A percentile compares a stretch with the other conserved stretches of the same genome.
These are phyloP conservation scores for Porcisia hertigi DNA, from an alignment of 208 protist species.

Conservation along the genomic window DNA sequence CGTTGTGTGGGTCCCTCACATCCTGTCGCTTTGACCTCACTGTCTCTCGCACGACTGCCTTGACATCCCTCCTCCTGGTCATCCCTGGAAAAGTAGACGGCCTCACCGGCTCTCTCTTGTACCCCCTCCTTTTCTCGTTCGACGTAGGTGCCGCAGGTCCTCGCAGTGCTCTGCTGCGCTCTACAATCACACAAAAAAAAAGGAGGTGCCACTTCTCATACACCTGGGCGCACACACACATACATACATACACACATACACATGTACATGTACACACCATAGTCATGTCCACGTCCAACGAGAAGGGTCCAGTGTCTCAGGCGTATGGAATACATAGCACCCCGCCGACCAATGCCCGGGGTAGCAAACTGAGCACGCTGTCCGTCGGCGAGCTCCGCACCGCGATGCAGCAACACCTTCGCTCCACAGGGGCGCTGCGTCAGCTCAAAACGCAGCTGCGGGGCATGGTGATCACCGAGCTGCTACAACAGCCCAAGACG, in stretches of 20 bases:
- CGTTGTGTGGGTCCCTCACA: too few species aligned
- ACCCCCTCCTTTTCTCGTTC: too few species aligned
- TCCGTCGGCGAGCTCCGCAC: conserved; percentile 69
- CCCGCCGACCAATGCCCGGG: background rate
- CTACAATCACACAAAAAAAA: background rate
- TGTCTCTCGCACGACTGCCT: background rate
- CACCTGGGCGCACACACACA: too few species aligned
- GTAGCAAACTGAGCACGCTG: conserved; percentile 16
- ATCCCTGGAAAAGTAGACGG: too few species aligned
- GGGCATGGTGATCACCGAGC: conserved; percentile 71
- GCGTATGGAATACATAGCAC: background rate
- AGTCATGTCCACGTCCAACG: background rate
- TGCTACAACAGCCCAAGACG: conserved; percentile 53
- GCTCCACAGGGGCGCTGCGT: conserved; percentile 65
- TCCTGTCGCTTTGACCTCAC: background rate
- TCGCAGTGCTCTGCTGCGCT: too few species aligned
- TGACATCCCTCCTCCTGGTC: background rate
- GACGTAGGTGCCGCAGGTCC: too few species aligned
- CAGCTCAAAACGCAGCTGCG: conserved; percentile 86
- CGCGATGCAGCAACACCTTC: conserved; percentile 77
- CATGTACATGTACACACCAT: background rate
- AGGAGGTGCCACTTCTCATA: background rate
- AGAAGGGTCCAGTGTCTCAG: background rate
- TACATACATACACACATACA: background rate
- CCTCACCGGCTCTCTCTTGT: background rate